phyloP scores from a whole-genome alignment of 73 alveolate species.

The Effrenium voratum region DNA sequence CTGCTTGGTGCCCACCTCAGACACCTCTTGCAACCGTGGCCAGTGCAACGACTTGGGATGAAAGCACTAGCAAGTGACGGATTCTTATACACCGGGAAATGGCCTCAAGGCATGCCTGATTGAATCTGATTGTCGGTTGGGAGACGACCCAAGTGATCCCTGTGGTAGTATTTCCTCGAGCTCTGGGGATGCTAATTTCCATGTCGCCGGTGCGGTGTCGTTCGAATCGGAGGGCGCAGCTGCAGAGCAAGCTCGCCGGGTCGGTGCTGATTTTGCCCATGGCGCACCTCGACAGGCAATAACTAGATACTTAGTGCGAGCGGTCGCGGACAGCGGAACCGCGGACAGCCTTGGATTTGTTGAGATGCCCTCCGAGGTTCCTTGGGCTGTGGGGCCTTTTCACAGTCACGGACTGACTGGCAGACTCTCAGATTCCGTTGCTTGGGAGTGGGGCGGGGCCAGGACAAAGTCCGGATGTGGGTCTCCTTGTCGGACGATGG shows the following conservation, averaged over 20 bases:
- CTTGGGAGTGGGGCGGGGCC: too few species aligned
- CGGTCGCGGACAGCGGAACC: not conserved
- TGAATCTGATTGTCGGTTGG: too few species aligned
- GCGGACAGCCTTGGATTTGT: not conserved
- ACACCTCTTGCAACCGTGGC: not conserved
- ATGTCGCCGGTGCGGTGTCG: not conserved
- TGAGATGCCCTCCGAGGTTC: not conserved
- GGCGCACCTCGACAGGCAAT: constrained; percentile 11
- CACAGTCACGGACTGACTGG: constrained; percentile 43
- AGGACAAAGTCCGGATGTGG: constrained; percentile 60
- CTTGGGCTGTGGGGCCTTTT: constrained; percentile 29
- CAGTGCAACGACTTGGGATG: not conserved
- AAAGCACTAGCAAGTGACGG: not conserved
- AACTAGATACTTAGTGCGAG: not conserved
- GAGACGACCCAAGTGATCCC: too few species aligned
- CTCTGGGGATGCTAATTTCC: not conserved
- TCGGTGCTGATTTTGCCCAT: constrained; percentile 47
- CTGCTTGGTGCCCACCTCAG: constrained; percentile 39
- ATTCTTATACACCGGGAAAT: not conserved
- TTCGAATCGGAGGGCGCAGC: constrained; percentile 14
- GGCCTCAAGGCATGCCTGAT: too few species aligned
- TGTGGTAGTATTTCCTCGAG: not conserved
- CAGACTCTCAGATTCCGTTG: too few species aligned
- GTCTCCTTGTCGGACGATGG: constrained; percentile 62
- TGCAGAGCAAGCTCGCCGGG: constrained; percentile 21